phyloP scores from a whole-genome alignment of 2,329 filamentous ascomycete species.

The Trichoderma sp. region DNA sequence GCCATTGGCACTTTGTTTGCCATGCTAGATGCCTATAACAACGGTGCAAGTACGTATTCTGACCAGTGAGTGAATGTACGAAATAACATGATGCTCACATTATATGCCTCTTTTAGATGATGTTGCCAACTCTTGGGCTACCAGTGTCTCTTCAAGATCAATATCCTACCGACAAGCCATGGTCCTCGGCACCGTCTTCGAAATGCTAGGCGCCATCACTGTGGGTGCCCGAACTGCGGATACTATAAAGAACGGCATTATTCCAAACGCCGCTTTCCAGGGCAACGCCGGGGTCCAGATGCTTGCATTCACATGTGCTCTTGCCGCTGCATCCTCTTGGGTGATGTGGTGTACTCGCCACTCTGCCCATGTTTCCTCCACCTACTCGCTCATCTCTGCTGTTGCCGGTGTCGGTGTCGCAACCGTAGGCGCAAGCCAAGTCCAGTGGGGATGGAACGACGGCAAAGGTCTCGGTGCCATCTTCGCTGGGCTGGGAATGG shows the following conservation, averaged over 20 bases:
- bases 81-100: background rate
- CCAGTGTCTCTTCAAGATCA: constrained; percentile 75
- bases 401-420: constrained; percentile 69
- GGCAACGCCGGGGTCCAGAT: constrained; percentile 66
- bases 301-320: constrained; percentile 64
- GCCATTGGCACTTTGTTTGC: constrained; percentile 76
- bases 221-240: constrained; percentile 69
- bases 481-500: constrained; percentile 71
- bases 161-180: constrained; percentile 69
- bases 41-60: constrained; percentile 67
- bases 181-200: constrained; percentile 64
- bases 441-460: constrained; percentile 69
- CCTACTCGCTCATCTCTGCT: constrained; percentile 67
- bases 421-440: constrained; percentile 58
- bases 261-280: constrained; percentile 58
- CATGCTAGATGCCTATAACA: constrained; percentile 65
- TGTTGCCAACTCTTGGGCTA: constrained; percentile 84
- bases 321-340: constrained; percentile 66
- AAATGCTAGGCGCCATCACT: constrained; percentile 65
- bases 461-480: constrained; percentile 72
- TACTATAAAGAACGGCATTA: constrained; percentile 78
- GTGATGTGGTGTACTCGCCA: constrained; percentile 77
- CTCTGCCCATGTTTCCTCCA: constrained; percentile 71
- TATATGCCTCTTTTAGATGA: constrained; percentile 55
- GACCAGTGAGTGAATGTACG: background rate